A percentile compares a stretch with the other conserved stretches of the same genome.
Conservation (phyloP, 2,329 filamentous ascomycete genomes). For the Coniochaeta prunicola region DNA sequence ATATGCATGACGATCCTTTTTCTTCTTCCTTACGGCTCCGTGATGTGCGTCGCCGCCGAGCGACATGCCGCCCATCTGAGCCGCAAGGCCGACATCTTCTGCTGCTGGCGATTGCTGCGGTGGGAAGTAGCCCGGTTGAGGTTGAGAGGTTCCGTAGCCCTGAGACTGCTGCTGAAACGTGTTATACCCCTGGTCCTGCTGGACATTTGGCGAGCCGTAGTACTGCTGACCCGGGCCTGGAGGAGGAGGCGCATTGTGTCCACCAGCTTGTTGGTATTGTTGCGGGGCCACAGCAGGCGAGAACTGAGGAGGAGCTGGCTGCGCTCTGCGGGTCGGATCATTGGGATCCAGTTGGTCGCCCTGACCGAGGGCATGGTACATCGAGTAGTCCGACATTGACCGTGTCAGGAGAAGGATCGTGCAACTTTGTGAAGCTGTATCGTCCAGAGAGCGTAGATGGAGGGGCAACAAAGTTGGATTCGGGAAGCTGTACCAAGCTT, state of each 20-base stretch:
- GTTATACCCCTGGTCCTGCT: constrained; percentile 8
- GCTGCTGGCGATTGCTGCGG: constrained; percentile 21
- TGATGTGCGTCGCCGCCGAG: constrained; percentile 49
- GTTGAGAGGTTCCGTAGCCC: neutral
- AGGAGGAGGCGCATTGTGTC: constrained; percentile 30
- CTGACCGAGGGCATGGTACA: constrained; percentile 45
- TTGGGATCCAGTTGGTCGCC: constrained; percentile 43
- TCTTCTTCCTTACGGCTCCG: constrained; percentile 58
- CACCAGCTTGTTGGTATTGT: constrained; percentile 41
- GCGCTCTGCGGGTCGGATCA: constrained; percentile 38
- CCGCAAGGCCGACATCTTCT: constrained; percentile 47
- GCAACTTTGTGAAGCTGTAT: neutral
- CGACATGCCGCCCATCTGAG: constrained; percentile 73
- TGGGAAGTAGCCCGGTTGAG: constrained; percentile 21
- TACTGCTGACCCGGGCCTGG: constrained; percentile 30
- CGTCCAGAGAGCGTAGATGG: neutral
- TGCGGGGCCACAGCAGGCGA: constrained; percentile 45
- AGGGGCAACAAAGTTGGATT: neutral
- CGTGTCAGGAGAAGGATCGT: neutral
- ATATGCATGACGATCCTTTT: constrained; percentile 92
- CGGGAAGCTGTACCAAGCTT: neutral
- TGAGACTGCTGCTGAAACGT: neutral
- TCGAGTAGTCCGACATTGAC: constrained; percentile 34
- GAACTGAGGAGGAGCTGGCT: constrained; percentile 35
- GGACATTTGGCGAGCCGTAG: constrained; percentile 18